Conservation (phyloP, 202 grass and related monocot species). For the Thinopyrum obtusiflorum region DNA sequence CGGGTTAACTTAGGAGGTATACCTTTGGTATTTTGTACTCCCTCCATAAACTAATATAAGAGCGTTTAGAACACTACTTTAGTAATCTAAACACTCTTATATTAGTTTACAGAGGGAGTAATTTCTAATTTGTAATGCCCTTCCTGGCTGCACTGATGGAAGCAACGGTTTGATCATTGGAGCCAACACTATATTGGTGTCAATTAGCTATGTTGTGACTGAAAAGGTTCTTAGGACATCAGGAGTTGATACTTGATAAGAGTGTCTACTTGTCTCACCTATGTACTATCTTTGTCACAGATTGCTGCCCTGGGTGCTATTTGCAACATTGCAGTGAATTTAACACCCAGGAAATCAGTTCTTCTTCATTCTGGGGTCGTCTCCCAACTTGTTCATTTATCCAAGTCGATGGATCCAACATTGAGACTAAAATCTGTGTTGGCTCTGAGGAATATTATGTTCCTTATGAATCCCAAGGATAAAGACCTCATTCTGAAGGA, state of each 20-base stretch:
- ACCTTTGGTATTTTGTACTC: neutral
- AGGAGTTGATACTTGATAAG: neutral
- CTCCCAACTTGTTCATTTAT: slow-evolving; percentile 74
- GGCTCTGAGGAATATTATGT: slow-evolving; percentile 93
- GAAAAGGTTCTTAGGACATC: neutral
- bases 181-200: neutral
- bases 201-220: neutral
- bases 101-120: no score
- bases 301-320: slow-evolving; percentile 82
- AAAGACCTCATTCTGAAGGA: slow-evolving; percentile 87
- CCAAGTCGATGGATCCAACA: slow-evolving; percentile 77
- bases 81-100: no score
- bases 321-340: slow-evolving; percentile 89
- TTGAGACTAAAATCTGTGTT: slow-evolving; percentile 85
- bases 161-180: slow-evolving; percentile 2
- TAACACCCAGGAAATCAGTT: slow-evolving; percentile 68
- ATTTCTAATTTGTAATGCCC: neutral
- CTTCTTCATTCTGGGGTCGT: slow-evolving; percentile 77
- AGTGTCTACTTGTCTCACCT: neutral
- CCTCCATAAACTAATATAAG: no score
- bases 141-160: slow-evolving; percentile 17
- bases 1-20: neutral
- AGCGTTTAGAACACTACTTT: no score
- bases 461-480: slow-evolving; percentile 79
- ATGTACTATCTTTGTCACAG: slow-evolving; percentile 42